Conservation (phyloP, 352 stramenopile genomes). For the Phytopythium boreale region DNA sequence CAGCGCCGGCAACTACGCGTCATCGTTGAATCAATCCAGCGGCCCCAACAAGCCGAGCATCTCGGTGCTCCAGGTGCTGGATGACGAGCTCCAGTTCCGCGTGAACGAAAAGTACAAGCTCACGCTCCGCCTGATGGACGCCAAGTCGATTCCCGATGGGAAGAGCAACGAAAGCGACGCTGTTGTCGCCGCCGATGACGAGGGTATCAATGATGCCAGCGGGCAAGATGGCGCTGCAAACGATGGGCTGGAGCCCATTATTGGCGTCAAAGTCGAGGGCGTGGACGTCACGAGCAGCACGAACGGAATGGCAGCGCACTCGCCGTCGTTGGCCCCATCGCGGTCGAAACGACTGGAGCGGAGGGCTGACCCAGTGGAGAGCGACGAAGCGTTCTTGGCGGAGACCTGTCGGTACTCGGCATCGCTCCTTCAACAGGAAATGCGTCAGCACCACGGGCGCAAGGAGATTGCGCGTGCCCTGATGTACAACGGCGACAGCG, state of each 20-base stretch:
- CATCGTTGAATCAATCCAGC: neutral
- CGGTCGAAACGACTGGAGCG: neutral
- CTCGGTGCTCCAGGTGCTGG: constrained; percentile 73
- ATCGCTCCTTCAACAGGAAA: constrained; percentile 78
- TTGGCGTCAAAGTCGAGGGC: constrained; percentile 4
- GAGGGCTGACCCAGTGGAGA: constrained; percentile 14
- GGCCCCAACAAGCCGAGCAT: constrained; percentile 43
- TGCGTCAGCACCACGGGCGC: constrained; percentile 66
- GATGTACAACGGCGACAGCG: constrained; percentile 30
- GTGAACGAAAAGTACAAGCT: constrained; percentile 76
- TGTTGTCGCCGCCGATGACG: constrained; percentile 6
- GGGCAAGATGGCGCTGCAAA: neutral
- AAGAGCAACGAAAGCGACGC: constrained; percentile 8
- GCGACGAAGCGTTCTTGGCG: constrained; percentile 49
- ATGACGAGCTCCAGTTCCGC: constrained; percentile 78
- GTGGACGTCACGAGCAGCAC: constrained; percentile 21
- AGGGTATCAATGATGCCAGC: neutral
- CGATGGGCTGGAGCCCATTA: constrained; percentile 2
- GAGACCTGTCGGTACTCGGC: constrained; percentile 69
- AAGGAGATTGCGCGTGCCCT: constrained; percentile 66
- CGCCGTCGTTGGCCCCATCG: neutral
- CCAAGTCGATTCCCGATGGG: constrained; percentile 30
- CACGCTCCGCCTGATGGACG: constrained; percentile 67
- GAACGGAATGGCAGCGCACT: constrained; percentile 17
- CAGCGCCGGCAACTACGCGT: constrained; percentile 54